These are phyloP conservation scores for Auricularia sp. DNA, from an alignment of 768 basidiomycete species.

Conservation along the genomic window DNA sequence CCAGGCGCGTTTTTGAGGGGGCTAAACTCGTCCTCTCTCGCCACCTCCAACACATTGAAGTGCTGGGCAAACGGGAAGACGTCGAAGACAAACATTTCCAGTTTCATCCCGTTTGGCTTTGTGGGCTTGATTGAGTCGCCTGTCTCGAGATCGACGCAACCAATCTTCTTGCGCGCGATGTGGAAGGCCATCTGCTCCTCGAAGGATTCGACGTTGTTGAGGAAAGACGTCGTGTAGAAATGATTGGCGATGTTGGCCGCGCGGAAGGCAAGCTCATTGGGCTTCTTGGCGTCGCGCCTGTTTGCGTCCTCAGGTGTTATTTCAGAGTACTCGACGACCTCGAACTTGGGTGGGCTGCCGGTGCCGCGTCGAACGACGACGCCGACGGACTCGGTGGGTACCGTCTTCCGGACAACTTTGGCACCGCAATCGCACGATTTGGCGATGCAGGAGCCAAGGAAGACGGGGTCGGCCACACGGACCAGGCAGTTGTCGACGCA, in stretches of 20 bases:
- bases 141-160: slow-evolving; percentile 59
- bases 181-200: slow-evolving; percentile 91
- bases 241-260: slow-evolving; percentile 98
- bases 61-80: slow-evolving; percentile 85
- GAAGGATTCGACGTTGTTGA: slow-evolving; percentile 67
- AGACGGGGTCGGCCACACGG: slow-evolving; percentile 91
- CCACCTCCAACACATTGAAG: slow-evolving; percentile 84
- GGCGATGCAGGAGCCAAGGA: slow-evolving; percentile 87
- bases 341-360: slow-evolving; percentile 43
- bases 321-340: slow-evolving; percentile 96
- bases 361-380: slow-evolving; percentile 76
- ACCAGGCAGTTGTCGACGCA: slow-evolving; percentile 99
- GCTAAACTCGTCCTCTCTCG: slow-evolving; percentile 83
- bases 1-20: slow-evolving; percentile 97
- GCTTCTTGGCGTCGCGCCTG: slow-evolving; percentile 47
- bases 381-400: slow-evolving; percentile 85
- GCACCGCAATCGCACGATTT: slow-evolving; percentile 87
- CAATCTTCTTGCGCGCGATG: slow-evolving; percentile 96
- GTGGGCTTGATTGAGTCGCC: slow-evolving; percentile 67
- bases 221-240: slow-evolving; percentile 85
- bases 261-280: slow-evolving; percentile 74
- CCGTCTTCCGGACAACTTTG: slow-evolving; percentile 88
- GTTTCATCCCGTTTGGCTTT: slow-evolving; percentile 97
- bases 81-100: slow-evolving; percentile 97
- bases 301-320: slow-evolving; percentile 83